Conservation (phyloP, 352 stramenopile species). For the Pythium sp. region DNA sequence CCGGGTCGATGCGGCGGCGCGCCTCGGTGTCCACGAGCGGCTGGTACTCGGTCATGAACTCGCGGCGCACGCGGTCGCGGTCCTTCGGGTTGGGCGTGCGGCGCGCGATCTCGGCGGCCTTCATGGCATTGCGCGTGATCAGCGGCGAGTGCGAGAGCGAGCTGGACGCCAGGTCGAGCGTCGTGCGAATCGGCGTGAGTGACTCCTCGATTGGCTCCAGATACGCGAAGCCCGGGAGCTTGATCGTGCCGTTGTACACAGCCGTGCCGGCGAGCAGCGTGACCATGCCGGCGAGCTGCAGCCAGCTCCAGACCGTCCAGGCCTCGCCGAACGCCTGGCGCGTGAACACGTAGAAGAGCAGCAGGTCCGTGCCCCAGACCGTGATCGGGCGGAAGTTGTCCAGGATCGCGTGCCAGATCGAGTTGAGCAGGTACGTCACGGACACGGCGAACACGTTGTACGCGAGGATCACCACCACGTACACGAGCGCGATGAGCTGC, state of each 20-base stretch:
- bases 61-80: conserved; percentile 74
- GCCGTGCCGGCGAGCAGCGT: conserved; percentile 94
- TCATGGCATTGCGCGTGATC: conserved; percentile 82
- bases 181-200: conserved; percentile 66
- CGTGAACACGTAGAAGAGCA: conserved; percentile 96
- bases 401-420: conserved; percentile 97
- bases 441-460: conserved; percentile 98
- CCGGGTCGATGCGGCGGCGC: conserved; percentile 65
- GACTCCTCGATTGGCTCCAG: conserved; percentile 65
- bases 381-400: conserved; percentile 98
- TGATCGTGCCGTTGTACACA: conserved; percentile 94
- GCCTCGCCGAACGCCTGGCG: conserved; percentile 89
- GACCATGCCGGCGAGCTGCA: conserved; percentile 93
- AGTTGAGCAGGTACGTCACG: conserved; percentile 95
- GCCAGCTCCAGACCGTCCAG: conserved; percentile 93
- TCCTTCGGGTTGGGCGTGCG: conserved; percentile 78
- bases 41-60: conserved; percentile 89
- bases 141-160: conserved; percentile 69
- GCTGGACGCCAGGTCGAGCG: conserved; percentile 47
- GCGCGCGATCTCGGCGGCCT: conserved; percentile 74
- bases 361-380: conserved; percentile 93
- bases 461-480: conserved; percentile 92
- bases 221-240: conserved; percentile 77
- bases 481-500: conserved; percentile 76
- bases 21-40: conserved; percentile 54